Percentiles rank a stretch among this genome's conserved stretches.
Conservation (phyloP, 257 asterid species). For the Rehmannia glutinosa region DNA sequence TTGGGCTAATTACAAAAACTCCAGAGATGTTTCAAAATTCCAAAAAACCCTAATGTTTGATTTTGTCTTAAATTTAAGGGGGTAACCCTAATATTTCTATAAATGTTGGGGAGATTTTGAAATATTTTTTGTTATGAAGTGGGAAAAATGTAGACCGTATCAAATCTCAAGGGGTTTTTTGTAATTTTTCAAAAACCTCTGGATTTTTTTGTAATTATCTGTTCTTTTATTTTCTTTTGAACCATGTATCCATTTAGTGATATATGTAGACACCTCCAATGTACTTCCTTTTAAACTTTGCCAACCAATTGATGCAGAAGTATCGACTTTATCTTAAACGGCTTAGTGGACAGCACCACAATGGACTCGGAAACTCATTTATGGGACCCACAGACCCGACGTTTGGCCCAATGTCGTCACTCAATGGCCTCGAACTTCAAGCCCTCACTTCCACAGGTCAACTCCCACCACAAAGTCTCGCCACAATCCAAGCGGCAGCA, state of each 20-base stretch:
- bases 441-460: slow-evolving; percentile 61
- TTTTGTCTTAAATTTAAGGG: too few species aligned
- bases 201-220: too few species aligned
- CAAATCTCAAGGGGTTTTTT: too few species aligned
- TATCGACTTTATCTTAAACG: slow-evolving; percentile 78
- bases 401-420: slow-evolving; percentile 50
- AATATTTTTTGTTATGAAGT: too few species aligned
- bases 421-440: slow-evolving; percentile 66
- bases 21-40: too few species aligned
- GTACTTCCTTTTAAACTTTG: neutral
- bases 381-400: slow-evolving; percentile 47
- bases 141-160: too few species aligned
- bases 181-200: too few species aligned
- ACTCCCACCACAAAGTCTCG: slow-evolving; percentile 69
- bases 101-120: too few species aligned
- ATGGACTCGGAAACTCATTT: slow-evolving; percentile 50
- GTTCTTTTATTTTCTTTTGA: neutral
- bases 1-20: too few species aligned
- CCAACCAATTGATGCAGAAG: slow-evolving; percentile 45
- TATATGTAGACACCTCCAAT: neutral
- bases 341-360: slow-evolving; percentile 63
- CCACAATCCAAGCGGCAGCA: slow-evolving; percentile 65
- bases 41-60: too few species aligned
- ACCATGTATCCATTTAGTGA: too few species aligned
- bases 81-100: too few species aligned